phyloP scores from a whole-genome alignment of 495 filamentous ascomycete species.

The Aspergillus wentii region DNA sequence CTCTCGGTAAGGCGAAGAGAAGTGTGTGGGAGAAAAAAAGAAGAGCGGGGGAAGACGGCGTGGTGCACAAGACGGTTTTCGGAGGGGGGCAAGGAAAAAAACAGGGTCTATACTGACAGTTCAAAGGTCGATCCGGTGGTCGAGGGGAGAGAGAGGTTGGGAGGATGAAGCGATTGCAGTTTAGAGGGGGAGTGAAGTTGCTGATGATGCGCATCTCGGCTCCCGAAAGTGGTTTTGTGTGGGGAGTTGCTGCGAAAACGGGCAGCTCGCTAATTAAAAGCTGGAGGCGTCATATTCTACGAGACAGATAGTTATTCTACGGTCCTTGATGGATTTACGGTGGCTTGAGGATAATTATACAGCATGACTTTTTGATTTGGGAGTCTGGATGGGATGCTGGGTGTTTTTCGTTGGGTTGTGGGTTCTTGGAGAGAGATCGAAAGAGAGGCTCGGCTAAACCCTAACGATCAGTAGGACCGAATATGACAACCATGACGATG shows the following conservation, averaged over 20 bases:
- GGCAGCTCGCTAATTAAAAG: background rate
- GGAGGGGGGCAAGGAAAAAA: background rate
- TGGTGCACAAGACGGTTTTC: background rate
- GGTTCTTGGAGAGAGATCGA: background rate
- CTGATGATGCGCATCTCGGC: conserved; percentile 2
- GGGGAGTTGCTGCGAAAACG: conserved; percentile 8
- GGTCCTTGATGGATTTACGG: background rate
- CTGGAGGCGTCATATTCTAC: background rate
- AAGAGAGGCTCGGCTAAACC: conserved; percentile 40
- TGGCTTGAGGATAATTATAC: background rate
- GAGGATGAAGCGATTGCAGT: background rate
- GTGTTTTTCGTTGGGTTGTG: conserved; percentile 1
- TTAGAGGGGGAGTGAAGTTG: conserved; percentile 1
- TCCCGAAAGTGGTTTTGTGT: conserved; percentile 7
- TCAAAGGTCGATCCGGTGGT: background rate
- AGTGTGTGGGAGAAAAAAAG: background rate
- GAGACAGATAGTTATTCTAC: background rate
- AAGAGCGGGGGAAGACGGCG: background rate
- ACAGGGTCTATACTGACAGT: conserved; percentile 2
- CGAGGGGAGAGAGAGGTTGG: background rate
- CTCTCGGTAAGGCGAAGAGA: background rate
- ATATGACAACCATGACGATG: background rate
- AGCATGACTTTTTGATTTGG: background rate
- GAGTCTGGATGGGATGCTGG: background rate
- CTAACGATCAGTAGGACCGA: too few species aligned